phyloP scores from a whole-genome alignment of 169 alveolate genomes.

The Plasmodium reichenowi region DNA sequence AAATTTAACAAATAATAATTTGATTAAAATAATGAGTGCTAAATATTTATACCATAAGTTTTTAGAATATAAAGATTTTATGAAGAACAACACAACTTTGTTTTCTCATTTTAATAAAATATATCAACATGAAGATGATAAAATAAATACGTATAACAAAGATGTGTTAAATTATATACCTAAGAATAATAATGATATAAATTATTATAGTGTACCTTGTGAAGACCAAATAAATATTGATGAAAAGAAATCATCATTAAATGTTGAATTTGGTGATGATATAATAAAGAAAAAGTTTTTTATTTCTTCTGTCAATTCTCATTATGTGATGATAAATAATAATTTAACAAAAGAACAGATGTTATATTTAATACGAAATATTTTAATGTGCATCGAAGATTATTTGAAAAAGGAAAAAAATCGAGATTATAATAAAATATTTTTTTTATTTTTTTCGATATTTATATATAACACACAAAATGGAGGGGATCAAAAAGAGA shows the following conservation, averaged over 20 bases:
- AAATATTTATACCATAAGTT: constrained; percentile 7
- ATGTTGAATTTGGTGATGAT: constrained; percentile 17
- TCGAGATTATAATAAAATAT: constrained; percentile 25
- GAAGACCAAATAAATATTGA: background rate
- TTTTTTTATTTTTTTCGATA: constrained; percentile 34
- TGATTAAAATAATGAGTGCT: background rate
- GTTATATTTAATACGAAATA: constrained; percentile 24
- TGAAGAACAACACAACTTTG: background rate
- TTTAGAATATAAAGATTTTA: constrained; percentile 27
- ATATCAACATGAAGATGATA: too few relatives aligned
- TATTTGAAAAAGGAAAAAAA: constrained; percentile 17
- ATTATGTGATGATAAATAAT: constrained; percentile 26
- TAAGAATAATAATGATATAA: background rate
- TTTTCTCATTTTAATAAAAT: too few relatives aligned
- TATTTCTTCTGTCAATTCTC: constrained; percentile 25
- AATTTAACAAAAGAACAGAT: constrained; percentile 35
- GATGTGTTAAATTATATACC: background rate
- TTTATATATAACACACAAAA: constrained; percentile 8
- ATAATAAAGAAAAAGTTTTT: constrained; percentile 45
- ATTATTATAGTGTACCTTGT: background rate
- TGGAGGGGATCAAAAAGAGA: background rate
- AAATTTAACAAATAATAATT: background rate
- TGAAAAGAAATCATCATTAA: background rate
- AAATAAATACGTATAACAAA: background rate
- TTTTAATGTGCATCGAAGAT: constrained; percentile 14